Evolutionary conservation across 768 basidiomycete species (phyloP), one percentile per base, ranked within the genome.

Genomic region (Agaricus blazei): DNA sequence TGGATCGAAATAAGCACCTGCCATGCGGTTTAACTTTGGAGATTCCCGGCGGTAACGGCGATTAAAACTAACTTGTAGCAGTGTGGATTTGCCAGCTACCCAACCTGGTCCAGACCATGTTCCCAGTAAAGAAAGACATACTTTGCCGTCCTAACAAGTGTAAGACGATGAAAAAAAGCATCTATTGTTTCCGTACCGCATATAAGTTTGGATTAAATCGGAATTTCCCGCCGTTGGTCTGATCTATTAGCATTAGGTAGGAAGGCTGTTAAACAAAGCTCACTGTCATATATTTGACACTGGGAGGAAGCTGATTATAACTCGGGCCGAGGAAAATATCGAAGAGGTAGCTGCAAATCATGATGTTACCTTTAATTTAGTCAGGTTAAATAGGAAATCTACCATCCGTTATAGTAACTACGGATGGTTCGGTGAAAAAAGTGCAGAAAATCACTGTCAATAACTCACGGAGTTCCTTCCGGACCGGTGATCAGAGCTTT

Each of bases 201-300:
- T 94, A 98, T 31, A 97, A 75, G 68, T 97, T 98, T 2, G 95
- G 95, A 62, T 97, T 97, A 72, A 96, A 93, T 43, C 95, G 83
- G 69, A 74, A 94, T 70, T 87, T 91, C 31, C 92, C 92, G 6
- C 88, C 90, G 59, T 90, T 87, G 1, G 93, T 94, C 88, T 92
- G 54, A 11, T 46, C 44, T 3, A 46, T 36, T 9, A 9, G 50
- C n/a, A 54, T 51, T 29, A 55, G 24, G 37, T 23, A 15, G 5
- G 26, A 50, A 14, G 27, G 7, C 41, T 40, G n/a, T 27, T 38
- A 36, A 12, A 43, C 24, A 45, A 40, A 28, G 64, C 73, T 65
- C 64, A 85, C 85, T 44, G 85, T 87, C 74, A 81, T 79, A 58
- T 80, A 81, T 63, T 80, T 81, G 45, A 81, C 79, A 49, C 70